A percentile compares a stretch with the other conserved stretches of the same genome.
Conservation (phyloP, 106 monocot species). For the Hemerocallis citrina region DNA sequence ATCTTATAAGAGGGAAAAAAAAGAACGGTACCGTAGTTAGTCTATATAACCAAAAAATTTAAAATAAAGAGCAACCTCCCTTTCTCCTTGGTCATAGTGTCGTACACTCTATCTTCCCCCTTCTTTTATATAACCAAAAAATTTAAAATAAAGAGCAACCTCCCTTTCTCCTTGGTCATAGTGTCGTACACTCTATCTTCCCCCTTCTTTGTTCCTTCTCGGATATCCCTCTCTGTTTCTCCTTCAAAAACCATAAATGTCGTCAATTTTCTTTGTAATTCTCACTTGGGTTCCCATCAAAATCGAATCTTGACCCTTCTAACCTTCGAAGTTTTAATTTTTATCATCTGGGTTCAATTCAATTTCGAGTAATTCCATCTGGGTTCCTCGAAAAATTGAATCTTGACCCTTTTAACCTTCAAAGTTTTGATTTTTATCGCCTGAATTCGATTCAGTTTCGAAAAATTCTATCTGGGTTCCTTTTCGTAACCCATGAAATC, state of each 20-base stretch:
- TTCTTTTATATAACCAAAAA: too few species aligned
- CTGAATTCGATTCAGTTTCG: not conserved
- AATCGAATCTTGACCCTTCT: too few species aligned
- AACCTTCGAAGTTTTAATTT: too few species aligned
- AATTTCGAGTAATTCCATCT: not conserved
- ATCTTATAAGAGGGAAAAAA: too few species aligned
- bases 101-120: too few species aligned
- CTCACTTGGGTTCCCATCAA: not conserved
- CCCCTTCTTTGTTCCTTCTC: not conserved
- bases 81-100: too few species aligned
- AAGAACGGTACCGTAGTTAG: too few species aligned
- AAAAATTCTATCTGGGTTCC: conserved; percentile 1
- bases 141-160: not conserved
- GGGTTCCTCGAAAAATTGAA: too few species aligned
- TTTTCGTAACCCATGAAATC: conserved; percentile 3
- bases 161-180: not conserved
- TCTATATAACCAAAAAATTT: too few species aligned
- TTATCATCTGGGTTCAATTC: not conserved
- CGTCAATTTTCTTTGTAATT: not conserved
- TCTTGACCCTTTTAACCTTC: not conserved
- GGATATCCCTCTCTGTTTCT: not conserved
- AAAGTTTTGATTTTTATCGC: not conserved
- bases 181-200: too few species aligned
- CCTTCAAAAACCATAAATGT: too few species aligned
- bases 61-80: not conserved